Evolutionary conservation across 1,139 yeast species (phyloP).

Genomic region (Oligophagozyma castellii): DNA sequence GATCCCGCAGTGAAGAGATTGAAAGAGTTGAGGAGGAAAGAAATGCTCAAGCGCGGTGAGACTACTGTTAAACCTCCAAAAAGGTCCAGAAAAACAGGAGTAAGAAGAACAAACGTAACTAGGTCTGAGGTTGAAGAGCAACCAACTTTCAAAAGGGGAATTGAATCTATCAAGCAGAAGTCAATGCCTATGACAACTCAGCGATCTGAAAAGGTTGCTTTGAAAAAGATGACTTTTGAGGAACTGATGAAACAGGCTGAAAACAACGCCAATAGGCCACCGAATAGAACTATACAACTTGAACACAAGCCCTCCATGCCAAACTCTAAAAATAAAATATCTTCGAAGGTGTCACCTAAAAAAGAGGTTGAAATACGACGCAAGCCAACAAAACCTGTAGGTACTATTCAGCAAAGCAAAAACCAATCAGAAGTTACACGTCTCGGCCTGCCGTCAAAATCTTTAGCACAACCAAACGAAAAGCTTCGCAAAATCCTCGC

Average conservation of each 20-base stretch:
- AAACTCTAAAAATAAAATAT: neutral
- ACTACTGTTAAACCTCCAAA: conserved; percentile 4
- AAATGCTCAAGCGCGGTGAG: conserved; percentile 29
- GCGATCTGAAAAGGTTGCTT: conserved; percentile 14
- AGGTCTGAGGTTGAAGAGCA: conserved; percentile 9
- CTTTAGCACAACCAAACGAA: conserved; percentile 8
- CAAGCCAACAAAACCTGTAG: conserved; percentile 1
- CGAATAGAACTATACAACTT: neutral
- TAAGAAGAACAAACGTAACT: conserved; percentile 4
- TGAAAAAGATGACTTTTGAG: conserved; percentile 47
- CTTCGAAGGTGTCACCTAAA: neutral
- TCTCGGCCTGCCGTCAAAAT: conserved; percentile 1
- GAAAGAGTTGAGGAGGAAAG: conserved; percentile 51
- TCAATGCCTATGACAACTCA: conserved; percentile 9
- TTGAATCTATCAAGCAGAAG: conserved; percentile 4
- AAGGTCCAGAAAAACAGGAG: conserved; percentile 1
- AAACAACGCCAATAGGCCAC: conserved; percentile 26
- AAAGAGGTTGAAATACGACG: conserved; percentile 3
- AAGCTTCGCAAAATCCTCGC: conserved; percentile 12
- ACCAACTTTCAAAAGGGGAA: conserved; percentile 12
- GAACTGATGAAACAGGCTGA: conserved; percentile 64
- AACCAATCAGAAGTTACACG: conserved; percentile 2
- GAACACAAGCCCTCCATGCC: neutral
- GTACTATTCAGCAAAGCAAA: neutral
- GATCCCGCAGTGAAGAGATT: conserved; percentile 38